Percentiles rank a stretch among this genome's conserved stretches.
Conservation (phyloP, 768 basidiomycete genomes). For the Leccinum ochraceum region DNA sequence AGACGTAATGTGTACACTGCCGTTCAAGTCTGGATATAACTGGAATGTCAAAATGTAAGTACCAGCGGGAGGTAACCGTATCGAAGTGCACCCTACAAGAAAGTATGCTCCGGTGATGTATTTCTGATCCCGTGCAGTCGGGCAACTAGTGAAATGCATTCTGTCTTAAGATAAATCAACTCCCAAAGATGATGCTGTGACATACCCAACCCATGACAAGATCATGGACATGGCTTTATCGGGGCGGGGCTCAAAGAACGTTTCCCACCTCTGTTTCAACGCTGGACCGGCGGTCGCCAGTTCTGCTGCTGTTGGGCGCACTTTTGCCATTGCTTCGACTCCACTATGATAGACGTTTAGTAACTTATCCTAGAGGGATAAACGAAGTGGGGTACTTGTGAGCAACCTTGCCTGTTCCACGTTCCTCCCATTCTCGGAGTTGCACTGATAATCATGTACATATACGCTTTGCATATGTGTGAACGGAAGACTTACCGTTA, state of each 20-base stretch:
- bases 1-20: slow-evolving; percentile 49
- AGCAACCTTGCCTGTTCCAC: too few species aligned
- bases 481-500: too few species aligned
- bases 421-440: too few species aligned
- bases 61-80: too few species aligned
- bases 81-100: too few species aligned
- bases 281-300: slow-evolving; percentile 45
- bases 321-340: slow-evolving; percentile 53
- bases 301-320: slow-evolving; percentile 55
- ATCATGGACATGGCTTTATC: background rate
- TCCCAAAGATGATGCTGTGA: too few species aligned
- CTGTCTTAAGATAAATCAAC: background rate
- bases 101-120: too few species aligned
- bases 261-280: slow-evolving; percentile 29
- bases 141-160: background rate
- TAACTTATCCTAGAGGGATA: background rate
- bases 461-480: background rate
- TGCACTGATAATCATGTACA: too few species aligned
- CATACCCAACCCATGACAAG: background rate
- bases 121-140: too few species aligned
- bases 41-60: slow-evolving; percentile 1
- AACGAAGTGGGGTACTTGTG: too few species aligned
- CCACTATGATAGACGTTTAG: slow-evolving; percentile 36
- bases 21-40: slow-evolving; percentile 47
- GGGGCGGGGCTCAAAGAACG: background rate